phyloP scores from a whole-genome alignment of 2,329 filamentous ascomycete species.

The Alternaria longipes region DNA sequence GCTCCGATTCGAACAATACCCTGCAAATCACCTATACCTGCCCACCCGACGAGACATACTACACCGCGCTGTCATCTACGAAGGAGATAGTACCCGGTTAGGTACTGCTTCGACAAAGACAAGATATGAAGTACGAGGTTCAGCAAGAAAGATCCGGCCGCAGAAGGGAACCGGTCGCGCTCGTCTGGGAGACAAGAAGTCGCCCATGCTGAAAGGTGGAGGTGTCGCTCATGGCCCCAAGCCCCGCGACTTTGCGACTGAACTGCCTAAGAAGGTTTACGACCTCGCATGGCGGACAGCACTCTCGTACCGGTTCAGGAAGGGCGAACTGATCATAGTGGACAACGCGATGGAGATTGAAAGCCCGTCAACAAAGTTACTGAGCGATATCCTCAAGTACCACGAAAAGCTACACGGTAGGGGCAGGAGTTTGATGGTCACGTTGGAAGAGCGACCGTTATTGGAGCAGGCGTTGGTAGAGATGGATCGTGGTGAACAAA shows the following conservation, averaged over 20 bases:
- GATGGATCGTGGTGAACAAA: slow-evolving; percentile 74
- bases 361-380: slow-evolving; percentile 69
- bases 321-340: slow-evolving; percentile 86
- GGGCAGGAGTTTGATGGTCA: slow-evolving; percentile 44
- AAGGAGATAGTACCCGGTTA: slow-evolving; percentile 81
- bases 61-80: slow-evolving; percentile 89
- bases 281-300: slow-evolving; percentile 95
- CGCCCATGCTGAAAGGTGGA: slow-evolving; percentile 82
- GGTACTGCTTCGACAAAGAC: slow-evolving; percentile 72
- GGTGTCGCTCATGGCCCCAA: slow-evolving; percentile 91
- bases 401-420: slow-evolving; percentile 64
- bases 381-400: slow-evolving; percentile 72
- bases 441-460: slow-evolving; percentile 51
- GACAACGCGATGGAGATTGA: slow-evolving; percentile 79
- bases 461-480: slow-evolving; percentile 73
- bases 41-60: slow-evolving; percentile 91
- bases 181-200: slow-evolving; percentile 82
- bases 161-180: slow-evolving; percentile 89
- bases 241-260: slow-evolving; percentile 87
- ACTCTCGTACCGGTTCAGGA: slow-evolving; percentile 87
- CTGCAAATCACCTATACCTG: slow-evolving; percentile 82
- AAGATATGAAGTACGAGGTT: slow-evolving; percentile 82
- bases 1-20: slow-evolving; percentile 77
- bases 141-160: slow-evolving; percentile 78
- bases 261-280: slow-evolving; percentile 87